phyloP scores from a whole-genome alignment of 1,284 basidiomycete genomes.

The Mycena citricolor region DNA sequence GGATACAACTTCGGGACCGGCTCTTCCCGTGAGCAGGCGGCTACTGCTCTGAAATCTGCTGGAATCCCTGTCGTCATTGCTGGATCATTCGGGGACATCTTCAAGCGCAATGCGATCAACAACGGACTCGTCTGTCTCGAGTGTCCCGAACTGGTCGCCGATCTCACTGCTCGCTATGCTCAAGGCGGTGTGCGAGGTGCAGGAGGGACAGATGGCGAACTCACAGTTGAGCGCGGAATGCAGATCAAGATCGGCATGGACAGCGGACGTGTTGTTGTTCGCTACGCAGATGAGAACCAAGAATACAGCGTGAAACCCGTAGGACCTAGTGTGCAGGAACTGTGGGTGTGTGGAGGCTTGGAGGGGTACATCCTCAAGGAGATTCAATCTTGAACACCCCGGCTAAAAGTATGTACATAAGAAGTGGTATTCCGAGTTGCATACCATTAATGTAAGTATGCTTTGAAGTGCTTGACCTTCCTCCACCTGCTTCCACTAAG shows the following conservation, averaged over 20 bases:
- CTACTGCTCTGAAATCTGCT: slow-evolving; percentile 93
- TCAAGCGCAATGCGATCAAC: slow-evolving; percentile 99
- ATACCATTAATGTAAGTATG: too few species aligned
- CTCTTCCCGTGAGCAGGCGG: slow-evolving; percentile 97
- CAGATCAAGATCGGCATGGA: slow-evolving; percentile 67
- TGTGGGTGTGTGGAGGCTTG: slow-evolving; percentile 81
- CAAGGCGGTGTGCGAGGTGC: slow-evolving; percentile 73
- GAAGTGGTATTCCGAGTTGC: too few species aligned
- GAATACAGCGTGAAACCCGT: slow-evolving; percentile 73
- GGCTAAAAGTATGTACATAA: too few species aligned
- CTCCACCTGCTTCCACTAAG: too few species aligned
- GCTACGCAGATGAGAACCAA: slow-evolving; percentile 41
- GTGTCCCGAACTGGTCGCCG: slow-evolving; percentile 84
- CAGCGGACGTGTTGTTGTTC: slow-evolving; percentile 65
- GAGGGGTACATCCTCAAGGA: slow-evolving; percentile 80
- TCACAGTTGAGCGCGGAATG: slow-evolving; percentile 78
- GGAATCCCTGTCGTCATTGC: slow-evolving; percentile 93
- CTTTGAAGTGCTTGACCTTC: too few species aligned
- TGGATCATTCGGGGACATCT: slow-evolving; percentile 98
- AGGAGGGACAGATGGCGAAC: slow-evolving; percentile 75
- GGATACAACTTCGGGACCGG: slow-evolving; percentile 99
- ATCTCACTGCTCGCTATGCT: slow-evolving; percentile 77
- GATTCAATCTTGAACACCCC: too few species aligned
- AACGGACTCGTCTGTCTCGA: slow-evolving; percentile 97
- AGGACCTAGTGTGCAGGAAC: slow-evolving; percentile 89